Evolutionary conservation across 192 early-diverging fungal species (phyloP), one percentile per base, ranked within the genome.

Genomic region (Podila epicladia): DNA sequence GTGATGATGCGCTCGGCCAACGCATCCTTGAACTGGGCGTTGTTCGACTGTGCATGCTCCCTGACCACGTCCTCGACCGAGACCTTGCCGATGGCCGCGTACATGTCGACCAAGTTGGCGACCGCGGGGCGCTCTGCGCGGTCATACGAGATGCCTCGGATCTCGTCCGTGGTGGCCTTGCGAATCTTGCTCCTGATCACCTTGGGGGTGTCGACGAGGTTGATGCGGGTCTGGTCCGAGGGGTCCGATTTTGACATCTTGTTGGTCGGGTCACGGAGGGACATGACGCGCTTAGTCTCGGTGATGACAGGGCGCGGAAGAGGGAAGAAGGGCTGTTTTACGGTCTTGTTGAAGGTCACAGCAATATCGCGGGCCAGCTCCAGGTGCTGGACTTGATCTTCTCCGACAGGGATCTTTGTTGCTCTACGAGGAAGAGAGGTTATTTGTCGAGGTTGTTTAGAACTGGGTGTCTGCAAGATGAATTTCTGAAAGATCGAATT

Each of bases 191-290:
- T 50, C 4, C 74, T 28, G 62, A 97, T 95, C 15, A 80, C 37
- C 11, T 87, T 77, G 12, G 94, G 92, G 0, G 90, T 65, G 74
- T 98, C 97, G 31, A 78, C 72, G 4, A 98, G 72, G 67, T 92
- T 91, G 68, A 98, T 96, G 0, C 95, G 90, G 2, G 93, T 86
- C 28, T 84, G 68, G 29, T 92, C 91, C 9, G 85, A 88, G 5
- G 89, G 82, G 57, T 96, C 94, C 0, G 93, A 94, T 80, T 98
- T 97, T 12, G 95, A 95, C 97, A 97, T 98, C 75, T 97, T 97
- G 50, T 76, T 68, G 15, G 71, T 71, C 3, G 96, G 96, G 50
- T 93, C 87, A 6, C 90, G 85, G 15, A 98, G 82, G 3, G 96
- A 97, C 94, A 97, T 94, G 62, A 97, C 89, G 22, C 94, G 90